Evolutionary conservation across 2,329 filamentous ascomycete species (phyloP).

Genomic region (Cercospora citrullina): DNA sequence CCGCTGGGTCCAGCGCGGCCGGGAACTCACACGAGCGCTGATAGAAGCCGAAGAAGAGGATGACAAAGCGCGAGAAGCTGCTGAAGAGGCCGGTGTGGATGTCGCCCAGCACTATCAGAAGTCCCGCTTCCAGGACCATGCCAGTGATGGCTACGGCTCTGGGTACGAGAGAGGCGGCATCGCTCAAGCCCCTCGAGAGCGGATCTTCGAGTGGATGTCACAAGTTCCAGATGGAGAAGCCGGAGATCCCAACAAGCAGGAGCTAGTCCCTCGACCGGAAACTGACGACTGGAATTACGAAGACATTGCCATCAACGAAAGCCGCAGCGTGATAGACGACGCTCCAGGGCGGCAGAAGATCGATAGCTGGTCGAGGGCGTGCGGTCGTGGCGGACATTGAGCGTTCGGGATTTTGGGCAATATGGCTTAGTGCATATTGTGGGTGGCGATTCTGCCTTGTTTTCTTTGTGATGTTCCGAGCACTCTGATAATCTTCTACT

Average conservation of each 20-base stretch:
- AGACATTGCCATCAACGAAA: background rate
- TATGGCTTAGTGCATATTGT: background rate
- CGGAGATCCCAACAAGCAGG: background rate
- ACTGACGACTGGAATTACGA: background rate
- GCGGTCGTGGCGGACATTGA: background rate
- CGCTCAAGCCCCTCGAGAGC: background rate
- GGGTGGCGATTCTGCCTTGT: background rate
- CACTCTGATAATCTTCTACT: background rate
- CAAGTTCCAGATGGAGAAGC: background rate
- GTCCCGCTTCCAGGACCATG: background rate
- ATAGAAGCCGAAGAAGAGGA: background rate
- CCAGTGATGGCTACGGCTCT: background rate
- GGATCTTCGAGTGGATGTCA: background rate
- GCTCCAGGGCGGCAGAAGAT: background rate
- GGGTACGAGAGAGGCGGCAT: background rate
- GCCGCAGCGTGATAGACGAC: background rate
- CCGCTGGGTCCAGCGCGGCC: background rate
- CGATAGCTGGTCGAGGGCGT: background rate
- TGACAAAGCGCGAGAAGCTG: background rate
- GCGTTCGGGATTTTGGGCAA: background rate
- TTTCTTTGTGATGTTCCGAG: background rate
- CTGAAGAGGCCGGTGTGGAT: background rate
- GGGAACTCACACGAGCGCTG: background rate
- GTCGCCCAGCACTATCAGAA: background rate
- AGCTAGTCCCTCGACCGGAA: background rate